These are phyloP conservation scores for Shiraia sp. DNA, from an alignment of 2,329 filamentous ascomycete species.

Conservation along the genomic window DNA sequence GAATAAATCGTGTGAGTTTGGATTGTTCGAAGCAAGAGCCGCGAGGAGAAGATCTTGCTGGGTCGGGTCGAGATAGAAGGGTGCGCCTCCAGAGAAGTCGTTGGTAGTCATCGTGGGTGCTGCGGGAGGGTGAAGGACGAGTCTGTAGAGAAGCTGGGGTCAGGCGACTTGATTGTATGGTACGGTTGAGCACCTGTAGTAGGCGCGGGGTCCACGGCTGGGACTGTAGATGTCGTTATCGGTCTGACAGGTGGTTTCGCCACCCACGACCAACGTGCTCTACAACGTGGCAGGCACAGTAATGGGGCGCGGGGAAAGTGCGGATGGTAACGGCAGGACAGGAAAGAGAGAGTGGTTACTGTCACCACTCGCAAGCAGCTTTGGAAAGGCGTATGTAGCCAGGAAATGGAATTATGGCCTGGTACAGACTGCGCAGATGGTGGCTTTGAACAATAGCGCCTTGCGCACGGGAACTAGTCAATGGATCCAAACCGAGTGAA, in stretches of 20 bases:
- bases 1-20: constrained; percentile 36
- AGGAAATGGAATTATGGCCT: too few relatives aligned
- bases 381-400: not conserved
- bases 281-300: not conserved
- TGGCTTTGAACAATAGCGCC: too few relatives aligned
- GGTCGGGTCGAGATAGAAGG: constrained; percentile 50
- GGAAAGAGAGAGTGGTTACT: too few relatives aligned
- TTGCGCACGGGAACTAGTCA: not conserved
- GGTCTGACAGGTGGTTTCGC: constrained; percentile 9
- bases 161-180: not conserved
- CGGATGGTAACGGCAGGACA: not conserved
- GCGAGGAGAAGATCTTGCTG: constrained; percentile 55
- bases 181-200: not conserved
- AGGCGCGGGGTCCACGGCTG: constrained; percentile 3
- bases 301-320: not conserved
- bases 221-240: constrained; percentile 7
- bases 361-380: not conserved
- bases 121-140: constrained; percentile 21
- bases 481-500: too few relatives aligned
- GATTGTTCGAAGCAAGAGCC: constrained; percentile 52
- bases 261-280: constrained; percentile 8
- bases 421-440: too few relatives aligned
- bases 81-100: constrained; percentile 46
- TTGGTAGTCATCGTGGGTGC: constrained; percentile 40
- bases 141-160: constrained; percentile 3